Evolutionary conservation across 208 protist species (phyloP).

Genomic region (Wallacemonas rigidus): DNA sequence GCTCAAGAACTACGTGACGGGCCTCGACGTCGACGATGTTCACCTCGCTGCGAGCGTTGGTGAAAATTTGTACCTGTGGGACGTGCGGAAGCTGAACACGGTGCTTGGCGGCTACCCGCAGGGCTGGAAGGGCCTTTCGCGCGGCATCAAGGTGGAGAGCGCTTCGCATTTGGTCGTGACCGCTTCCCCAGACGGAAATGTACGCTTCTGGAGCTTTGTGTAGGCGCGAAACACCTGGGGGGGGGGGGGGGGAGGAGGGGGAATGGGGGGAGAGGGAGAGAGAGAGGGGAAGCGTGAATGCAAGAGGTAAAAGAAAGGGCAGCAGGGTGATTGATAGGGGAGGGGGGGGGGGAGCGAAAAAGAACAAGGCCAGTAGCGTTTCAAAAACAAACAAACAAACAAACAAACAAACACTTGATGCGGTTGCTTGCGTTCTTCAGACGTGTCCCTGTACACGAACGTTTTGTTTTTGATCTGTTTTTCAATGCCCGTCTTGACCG

Average conservation of each 20-base stretch:
- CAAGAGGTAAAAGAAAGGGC: no score
- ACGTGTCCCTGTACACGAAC: no score
- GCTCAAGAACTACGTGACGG: slow-evolving; percentile 83
- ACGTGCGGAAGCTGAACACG: slow-evolving; percentile 71
- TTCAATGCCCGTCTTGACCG: no score
- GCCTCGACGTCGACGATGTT: slow-evolving; percentile 72
- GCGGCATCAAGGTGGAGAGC: slow-evolving; percentile 65
- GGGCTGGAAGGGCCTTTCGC: slow-evolving; percentile 80
- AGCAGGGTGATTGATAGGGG: no score
- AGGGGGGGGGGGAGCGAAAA: no score
- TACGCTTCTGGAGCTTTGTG: slow-evolving; percentile 83
- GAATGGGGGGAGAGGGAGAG: not conserved
- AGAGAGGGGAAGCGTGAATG: no score
- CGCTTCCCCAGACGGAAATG: slow-evolving; percentile 76
- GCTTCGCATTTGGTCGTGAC: slow-evolving; percentile 59
- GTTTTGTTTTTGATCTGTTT: no score
- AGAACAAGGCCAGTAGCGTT: no score
- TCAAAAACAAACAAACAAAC: no score
- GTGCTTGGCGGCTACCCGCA: slow-evolving; percentile 80
- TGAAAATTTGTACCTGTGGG: slow-evolving; percentile 84
- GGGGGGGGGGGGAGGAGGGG: not conserved
- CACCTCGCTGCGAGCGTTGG: slow-evolving; percentile 79
- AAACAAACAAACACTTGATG: no score
- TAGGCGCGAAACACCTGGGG: slow-evolving; percentile 20
- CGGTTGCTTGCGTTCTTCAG: no score